phyloP scores from a whole-genome alignment of 139 green algal genomes.

The Eudorina sp. region DNA sequence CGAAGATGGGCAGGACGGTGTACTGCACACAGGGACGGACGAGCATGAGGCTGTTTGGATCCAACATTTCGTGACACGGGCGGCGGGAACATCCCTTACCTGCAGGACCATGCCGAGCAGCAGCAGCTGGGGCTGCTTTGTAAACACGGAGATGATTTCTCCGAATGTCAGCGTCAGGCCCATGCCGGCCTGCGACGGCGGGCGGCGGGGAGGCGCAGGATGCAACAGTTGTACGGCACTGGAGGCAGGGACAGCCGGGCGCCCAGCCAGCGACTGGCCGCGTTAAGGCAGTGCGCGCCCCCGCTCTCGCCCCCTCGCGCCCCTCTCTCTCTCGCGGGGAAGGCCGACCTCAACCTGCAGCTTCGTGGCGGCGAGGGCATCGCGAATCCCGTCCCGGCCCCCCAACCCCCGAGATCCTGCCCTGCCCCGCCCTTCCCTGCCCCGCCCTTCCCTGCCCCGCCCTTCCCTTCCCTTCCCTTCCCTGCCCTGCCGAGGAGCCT shows the following conservation, averaged over 20 bases:
- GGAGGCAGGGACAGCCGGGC: no score
- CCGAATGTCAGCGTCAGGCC: conserved; percentile 74
- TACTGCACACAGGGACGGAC: conserved; percentile 57
- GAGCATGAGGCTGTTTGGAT: neutral
- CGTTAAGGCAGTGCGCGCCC: no score
- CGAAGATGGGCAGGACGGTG: conserved; percentile 69
- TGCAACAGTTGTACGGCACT: neutral
- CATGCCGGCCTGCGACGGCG: conserved; percentile 40
- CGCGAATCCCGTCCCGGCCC: no score
- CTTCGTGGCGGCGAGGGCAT: no score
- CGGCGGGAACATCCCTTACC: no score
- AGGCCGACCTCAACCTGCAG: no score
- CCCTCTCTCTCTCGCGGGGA: no score
- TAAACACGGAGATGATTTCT: conserved; percentile 73
- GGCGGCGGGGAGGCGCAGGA: neutral
- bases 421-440: no score
- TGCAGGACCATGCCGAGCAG: conserved; percentile 71
- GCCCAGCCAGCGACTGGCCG: no score
- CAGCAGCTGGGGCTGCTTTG: conserved; percentile 67
- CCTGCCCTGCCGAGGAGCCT: neutral
- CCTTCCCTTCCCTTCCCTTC: neutral
- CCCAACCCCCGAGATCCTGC: no score
- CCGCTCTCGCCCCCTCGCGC: no score
- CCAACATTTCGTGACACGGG: no score
- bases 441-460: neutral